Evolutionary conservation across 2,329 filamentous ascomycete species (phyloP), one percentile per base, ranked within the genome.

Genomic region (Monosporascus sp.): DNA sequence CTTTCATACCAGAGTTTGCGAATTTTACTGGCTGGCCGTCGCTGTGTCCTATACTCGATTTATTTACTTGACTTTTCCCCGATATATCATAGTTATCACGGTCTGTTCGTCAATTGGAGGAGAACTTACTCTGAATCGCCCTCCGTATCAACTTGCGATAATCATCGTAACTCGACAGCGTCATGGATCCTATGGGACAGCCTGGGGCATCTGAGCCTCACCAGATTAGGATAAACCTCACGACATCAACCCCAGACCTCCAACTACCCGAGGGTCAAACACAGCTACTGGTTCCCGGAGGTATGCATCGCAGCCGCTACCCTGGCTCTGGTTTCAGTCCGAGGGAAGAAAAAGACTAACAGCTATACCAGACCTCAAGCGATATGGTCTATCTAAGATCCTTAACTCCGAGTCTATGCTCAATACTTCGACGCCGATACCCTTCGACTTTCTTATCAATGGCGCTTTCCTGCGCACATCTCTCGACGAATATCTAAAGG

Each of bases 401-500:
- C 77, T 88, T 67, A 88, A 88, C 71, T 87, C 85, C 63, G 82
- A 85, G 75, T 83, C 82, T 36, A 86, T 88, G 80, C 83, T 88
- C 69, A 77, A 80, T 67, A 86, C 83, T 46, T 67, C 77, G 27
- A 74, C 76, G 11, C 84, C 89, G 14, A 80, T 92, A 47, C 90
- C 90, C 18, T 87, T 99, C 72, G 94, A 99, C 72, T 97, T 99
- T 75, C 82, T 99, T 62, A 87, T 96, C 73, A 94, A 97, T 71
- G 94, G 94, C 70, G 86, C 88, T 65, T 97, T 96, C 72, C 82
- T 99, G 50, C 87, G 89, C 57, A 89, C 91, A 25, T 90, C 89
- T 18, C 83, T 99, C 60, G 90, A 96, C 69, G 89, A 97, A 65
- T 96, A 96, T 72, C 83, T 99, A 55, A 86, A 86, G 17, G 78